phyloP scores from a whole-genome alignment of 2,329 filamentous ascomycete genomes.

The Sphaerulina populicola region DNA sequence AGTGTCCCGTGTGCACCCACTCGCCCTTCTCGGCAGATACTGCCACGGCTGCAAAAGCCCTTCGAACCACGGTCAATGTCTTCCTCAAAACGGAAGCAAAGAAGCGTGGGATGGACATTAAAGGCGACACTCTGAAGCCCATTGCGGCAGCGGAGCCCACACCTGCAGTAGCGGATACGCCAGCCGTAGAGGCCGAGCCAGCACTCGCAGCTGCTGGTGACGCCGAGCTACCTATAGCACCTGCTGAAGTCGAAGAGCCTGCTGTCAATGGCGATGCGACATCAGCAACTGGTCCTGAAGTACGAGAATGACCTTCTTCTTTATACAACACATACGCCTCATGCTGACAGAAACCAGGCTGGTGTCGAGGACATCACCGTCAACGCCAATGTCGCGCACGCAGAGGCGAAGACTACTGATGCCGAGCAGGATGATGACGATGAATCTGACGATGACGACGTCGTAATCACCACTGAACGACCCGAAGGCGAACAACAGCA shows the following conservation, averaged over 20 bases:
- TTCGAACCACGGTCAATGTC: conserved; percentile 86
- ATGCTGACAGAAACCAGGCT: not conserved
- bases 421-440: conserved; percentile 20
- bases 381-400: conserved; percentile 7
- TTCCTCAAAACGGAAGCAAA: conserved; percentile 88
- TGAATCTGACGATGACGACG: conserved; percentile 25
- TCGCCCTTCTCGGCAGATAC: conserved; percentile 76
- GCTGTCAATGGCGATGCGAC: not conserved
- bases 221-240: conserved; percentile 8
- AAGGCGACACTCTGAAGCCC: conserved; percentile 13
- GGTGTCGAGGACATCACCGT: not conserved
- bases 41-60: conserved; percentile 78
- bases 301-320: conserved; percentile 1
- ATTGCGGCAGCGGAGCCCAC: conserved; percentile 18
- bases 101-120: conserved; percentile 31
- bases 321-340: not conserved
- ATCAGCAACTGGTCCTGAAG: conserved; percentile 11
- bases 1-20: conserved; percentile 87
- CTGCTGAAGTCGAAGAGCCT: conserved; percentile 6
- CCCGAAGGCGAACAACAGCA: conserved; percentile 19
- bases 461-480: conserved; percentile 29
- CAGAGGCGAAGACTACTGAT: conserved; percentile 8
- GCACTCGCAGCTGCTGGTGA: conserved; percentile 8
- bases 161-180: conserved; percentile 7
- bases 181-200: conserved; percentile 2